Evolutionary conservation across 208 protist species (phyloP).

Genomic region (Trypanosoma boissoni): DNA sequence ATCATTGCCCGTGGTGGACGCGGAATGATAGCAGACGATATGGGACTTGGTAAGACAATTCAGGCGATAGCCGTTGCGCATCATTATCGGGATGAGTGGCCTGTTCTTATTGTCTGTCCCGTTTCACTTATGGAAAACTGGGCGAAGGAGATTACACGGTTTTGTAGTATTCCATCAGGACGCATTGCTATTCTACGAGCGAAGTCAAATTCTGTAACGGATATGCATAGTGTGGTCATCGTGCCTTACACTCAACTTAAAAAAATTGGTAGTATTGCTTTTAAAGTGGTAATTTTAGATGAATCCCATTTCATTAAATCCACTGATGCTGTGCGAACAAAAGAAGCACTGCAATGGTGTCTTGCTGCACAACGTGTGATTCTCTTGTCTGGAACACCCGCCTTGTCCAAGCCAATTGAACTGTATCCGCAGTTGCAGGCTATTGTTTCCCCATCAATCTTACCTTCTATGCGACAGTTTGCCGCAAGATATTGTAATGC

Average conservation of each 20-base stretch:
- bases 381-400: constrained; percentile 93
- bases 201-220: constrained; percentile 32
- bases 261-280: constrained; percentile 52
- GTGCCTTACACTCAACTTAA: constrained; percentile 82
- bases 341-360: constrained; percentile 79
- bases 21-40: constrained; percentile 95
- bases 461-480: constrained; percentile 80
- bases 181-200: constrained; percentile 74
- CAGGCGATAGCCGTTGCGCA: constrained; percentile 92
- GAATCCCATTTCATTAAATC: constrained; percentile 96
- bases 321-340: constrained; percentile 72
- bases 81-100: constrained; percentile 93
- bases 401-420: constrained; percentile 93
- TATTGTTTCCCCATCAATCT: constrained; percentile 45
- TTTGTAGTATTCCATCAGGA: constrained; percentile 70
- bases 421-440: constrained; percentile 93
- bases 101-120: constrained; percentile 92
- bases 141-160: constrained; percentile 89
- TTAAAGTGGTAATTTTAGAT: constrained; percentile 92
- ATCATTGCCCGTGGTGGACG: constrained; percentile 71
- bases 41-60: constrained; percentile 97
- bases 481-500: constrained; percentile 93
- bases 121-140: constrained; percentile 92
- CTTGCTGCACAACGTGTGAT: constrained; percentile 65
- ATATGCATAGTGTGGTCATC: constrained; percentile 69